phyloP scores from a whole-genome alignment of 1,284 basidiomycete species.

The Trametes versicolor region DNA sequence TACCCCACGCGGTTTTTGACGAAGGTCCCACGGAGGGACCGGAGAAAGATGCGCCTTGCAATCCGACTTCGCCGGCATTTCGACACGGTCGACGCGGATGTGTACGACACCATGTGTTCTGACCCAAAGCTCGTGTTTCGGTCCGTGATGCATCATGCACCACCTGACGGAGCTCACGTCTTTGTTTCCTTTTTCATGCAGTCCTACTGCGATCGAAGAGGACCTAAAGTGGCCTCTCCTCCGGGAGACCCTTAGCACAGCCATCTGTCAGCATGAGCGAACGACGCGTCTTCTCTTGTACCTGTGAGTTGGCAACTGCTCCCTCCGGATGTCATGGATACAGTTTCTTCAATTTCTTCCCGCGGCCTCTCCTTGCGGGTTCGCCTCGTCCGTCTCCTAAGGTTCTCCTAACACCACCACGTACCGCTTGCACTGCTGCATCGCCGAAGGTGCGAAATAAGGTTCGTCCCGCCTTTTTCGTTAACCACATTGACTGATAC shows the following conservation, averaged over 20 bases:
- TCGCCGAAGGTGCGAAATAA: slow-evolving; percentile 2
- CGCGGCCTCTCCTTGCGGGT: not conserved
- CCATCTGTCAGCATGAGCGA: not conserved
- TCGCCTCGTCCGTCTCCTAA: not conserved
- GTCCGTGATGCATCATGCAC: slow-evolving; percentile 13
- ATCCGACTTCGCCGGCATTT: slow-evolving; percentile 10
- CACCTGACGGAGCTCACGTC: not conserved
- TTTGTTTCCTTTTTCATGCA: not conserved
- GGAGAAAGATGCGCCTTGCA: not conserved
- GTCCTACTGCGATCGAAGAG: slow-evolving; percentile 10
- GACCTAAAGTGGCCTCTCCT: not conserved
- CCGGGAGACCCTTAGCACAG: not conserved
- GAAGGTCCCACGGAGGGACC: slow-evolving; percentile 4
- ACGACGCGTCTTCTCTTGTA: slow-evolving; percentile 5
- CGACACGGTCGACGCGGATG: not conserved
- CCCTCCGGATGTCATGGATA: slow-evolving; percentile 10
- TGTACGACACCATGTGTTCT: not conserved
- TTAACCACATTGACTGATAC: slow-evolving; percentile 10
- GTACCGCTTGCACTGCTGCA: not conserved
- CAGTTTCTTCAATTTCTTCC: slow-evolving; percentile 6
- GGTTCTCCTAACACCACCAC: not conserved
- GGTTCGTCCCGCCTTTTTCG: not conserved
- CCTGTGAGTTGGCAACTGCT: slow-evolving; percentile 14
- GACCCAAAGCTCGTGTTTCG: slow-evolving; percentile 3
- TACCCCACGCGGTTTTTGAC: slow-evolving; percentile 1